A percentile compares a stretch with the other conserved stretches of the same genome.
These are phyloP conservation scores for Mycena crocata DNA, from an alignment of 768 basidiomycete species.

Conservation along the genomic window DNA sequence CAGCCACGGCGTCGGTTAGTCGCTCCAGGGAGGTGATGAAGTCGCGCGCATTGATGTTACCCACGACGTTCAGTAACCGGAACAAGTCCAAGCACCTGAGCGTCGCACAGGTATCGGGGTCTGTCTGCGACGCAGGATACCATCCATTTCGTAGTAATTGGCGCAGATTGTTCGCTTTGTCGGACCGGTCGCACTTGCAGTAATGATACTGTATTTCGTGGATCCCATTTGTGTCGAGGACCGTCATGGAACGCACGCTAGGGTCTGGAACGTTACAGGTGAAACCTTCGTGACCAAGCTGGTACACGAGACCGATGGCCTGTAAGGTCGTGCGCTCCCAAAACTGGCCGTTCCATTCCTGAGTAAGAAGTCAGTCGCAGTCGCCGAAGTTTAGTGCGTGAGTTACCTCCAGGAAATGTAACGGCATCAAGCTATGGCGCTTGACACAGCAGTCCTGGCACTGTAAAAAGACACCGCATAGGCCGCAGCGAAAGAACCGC, in stretches of 20 bases:
- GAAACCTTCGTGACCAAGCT: constrained; percentile 30
- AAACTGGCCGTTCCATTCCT: constrained; percentile 29
- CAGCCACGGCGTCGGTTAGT: background rate
- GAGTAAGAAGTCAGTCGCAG: background rate
- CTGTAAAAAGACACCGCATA: constrained; percentile 15
- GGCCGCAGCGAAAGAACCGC: background rate
- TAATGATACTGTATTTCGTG: constrained; percentile 17
- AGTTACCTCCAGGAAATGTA: constrained; percentile 7
- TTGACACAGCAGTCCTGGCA: constrained; percentile 1
- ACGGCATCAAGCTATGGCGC: background rate
- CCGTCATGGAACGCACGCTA: background rate
- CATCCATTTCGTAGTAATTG: constrained; percentile 13
- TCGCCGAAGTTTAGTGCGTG: background rate
- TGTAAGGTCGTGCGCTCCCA: constrained; percentile 10
- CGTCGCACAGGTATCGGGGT: constrained; percentile 29
- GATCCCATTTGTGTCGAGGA: constrained; percentile 23
- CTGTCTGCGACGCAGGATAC: constrained; percentile 24
- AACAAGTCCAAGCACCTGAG: constrained; percentile 20
- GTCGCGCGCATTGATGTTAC: constrained; percentile 9
- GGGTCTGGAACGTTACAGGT: constrained; percentile 7
- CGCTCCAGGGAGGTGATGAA: constrained; percentile 17
- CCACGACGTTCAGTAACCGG: constrained; percentile 30
- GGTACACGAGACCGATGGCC: constrained; percentile 19
- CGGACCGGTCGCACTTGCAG: constrained; percentile 22
- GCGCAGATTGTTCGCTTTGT: constrained; percentile 1